Conservation (phyloP, 1,284 basidiomycete genomes). For the Cryptococcus depauperatus region DNA sequence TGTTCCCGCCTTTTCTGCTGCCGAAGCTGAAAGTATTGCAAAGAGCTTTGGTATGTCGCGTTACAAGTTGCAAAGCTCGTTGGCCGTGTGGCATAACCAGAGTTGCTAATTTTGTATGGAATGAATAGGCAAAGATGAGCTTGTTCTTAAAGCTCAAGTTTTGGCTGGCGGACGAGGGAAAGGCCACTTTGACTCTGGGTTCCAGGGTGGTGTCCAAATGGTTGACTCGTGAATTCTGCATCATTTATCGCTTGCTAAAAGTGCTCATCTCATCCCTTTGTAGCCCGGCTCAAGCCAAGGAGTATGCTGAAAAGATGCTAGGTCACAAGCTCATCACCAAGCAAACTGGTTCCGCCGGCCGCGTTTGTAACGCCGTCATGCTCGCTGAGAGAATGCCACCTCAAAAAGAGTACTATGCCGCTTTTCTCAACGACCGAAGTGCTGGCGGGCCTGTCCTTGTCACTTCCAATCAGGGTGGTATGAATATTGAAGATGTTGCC, state of each 20-base stretch:
- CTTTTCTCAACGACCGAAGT: conserved; percentile 90
- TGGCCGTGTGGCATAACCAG: background rate
- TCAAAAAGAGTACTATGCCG: conserved; percentile 96
- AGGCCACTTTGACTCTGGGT: conserved; percentile 92
- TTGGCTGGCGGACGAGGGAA: conserved; percentile 98
- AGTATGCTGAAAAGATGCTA: conserved; percentile 87
- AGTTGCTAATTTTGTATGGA: background rate
- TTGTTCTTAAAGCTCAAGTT: conserved; percentile 95
- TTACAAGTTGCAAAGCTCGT: background rate
- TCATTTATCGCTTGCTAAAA: background rate
- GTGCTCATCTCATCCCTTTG: background rate
- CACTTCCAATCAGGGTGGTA: conserved; percentile 85
- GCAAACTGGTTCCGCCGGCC: conserved; percentile 88
- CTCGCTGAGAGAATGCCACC: conserved; percentile 91
- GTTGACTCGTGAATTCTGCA: conserved; percentile 63
- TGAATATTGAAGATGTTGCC: conserved; percentile 99
- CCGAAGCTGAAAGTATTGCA: conserved; percentile 85
- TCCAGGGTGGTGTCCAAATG: conserved; percentile 96
- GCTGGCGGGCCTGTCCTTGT: conserved; percentile 87
- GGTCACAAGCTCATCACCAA: conserved; percentile 96
- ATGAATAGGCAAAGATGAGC: conserved; percentile 53
- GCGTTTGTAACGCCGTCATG: conserved; percentile 97
- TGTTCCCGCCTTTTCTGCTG: conserved; percentile 73
- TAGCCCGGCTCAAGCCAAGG: conserved; percentile 82
- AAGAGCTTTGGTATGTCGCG: conserved; percentile 66